A percentile compares a stretch with the other conserved stretches of the same genome.
phyloP scores from a whole-genome alignment of 805 yeast genomes.

The Candida tallmaniae region DNA sequence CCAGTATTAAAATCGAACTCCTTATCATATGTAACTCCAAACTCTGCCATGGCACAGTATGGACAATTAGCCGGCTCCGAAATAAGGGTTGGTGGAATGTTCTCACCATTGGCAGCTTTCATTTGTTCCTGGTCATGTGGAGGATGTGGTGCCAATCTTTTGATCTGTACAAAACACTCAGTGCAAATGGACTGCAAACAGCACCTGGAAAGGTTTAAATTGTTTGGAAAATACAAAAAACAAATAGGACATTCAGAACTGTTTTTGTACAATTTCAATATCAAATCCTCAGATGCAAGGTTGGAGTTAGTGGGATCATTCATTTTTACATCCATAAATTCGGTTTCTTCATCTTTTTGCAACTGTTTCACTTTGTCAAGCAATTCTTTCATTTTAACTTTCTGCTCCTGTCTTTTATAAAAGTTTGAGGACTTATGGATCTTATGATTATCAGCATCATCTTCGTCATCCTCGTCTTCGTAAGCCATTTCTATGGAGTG shows the following conservation, averaged over 20 bases:
- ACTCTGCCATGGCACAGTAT: constrained; percentile 82
- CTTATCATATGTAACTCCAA: constrained; percentile 80
- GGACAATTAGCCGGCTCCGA: constrained; percentile 92
- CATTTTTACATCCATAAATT: constrained; percentile 25
- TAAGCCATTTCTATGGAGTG: constrained; percentile 53
- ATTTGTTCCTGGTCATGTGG: constrained; percentile 61
- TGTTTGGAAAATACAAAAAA: constrained; percentile 77
- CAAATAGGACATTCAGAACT: constrained; percentile 93
- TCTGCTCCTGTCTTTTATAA: constrained; percentile 46
- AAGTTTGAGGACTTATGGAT: constrained; percentile 45
- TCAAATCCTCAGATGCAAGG: constrained; percentile 41
- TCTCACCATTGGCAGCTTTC: constrained; percentile 27
- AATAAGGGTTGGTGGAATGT: constrained; percentile 60
- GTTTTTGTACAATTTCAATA: constrained; percentile 57
- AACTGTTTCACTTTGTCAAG: constrained; percentile 24
- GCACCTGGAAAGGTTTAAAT: constrained; percentile 76
- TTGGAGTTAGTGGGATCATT: constrained; percentile 9
- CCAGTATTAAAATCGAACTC: constrained; percentile 53
- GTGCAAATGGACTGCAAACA: constrained; percentile 92
- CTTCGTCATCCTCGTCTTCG: constrained; percentile 53
- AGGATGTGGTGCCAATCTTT: constrained; percentile 87
- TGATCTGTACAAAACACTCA: constrained; percentile 95
- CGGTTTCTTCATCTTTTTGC: constrained; percentile 32
- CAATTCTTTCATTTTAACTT: constrained; percentile 39
- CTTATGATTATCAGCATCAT: constrained; percentile 61